These are phyloP conservation scores for Aphanocladium album DNA, from an alignment of 2,329 filamentous ascomycete genomes.

Conservation along the genomic window DNA sequence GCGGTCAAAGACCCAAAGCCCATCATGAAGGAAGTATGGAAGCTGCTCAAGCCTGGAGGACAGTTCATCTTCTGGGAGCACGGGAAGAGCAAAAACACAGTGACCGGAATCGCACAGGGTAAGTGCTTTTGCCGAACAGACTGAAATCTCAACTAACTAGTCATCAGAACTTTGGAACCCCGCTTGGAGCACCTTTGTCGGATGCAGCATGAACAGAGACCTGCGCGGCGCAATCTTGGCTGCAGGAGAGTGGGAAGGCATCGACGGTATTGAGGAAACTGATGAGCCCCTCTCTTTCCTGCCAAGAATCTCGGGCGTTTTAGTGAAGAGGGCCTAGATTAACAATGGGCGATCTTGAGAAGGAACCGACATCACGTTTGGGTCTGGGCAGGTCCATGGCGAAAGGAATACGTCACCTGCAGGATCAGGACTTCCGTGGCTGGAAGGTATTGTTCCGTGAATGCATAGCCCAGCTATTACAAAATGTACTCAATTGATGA, in stretches of 20 bases:
- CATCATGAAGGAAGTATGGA: constrained; percentile 30
- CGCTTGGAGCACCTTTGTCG: constrained; percentile 7
- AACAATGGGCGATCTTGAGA: too few relatives aligned
- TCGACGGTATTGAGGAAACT: neutral
- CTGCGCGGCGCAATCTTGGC: neutral
- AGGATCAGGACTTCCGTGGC: too few relatives aligned
- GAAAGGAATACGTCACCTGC: too few relatives aligned
- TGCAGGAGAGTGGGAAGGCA: constrained; percentile 8
- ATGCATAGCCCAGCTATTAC: too few relatives aligned
- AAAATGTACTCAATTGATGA: too few relatives aligned
- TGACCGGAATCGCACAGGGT: constrained; percentile 2
- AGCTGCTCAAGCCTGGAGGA: constrained; percentile 40
- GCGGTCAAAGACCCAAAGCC: constrained; percentile 26
- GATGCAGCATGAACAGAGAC: constrained; percentile 7
- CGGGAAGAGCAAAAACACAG: constrained; percentile 15
- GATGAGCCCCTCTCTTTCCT: constrained; percentile 4
- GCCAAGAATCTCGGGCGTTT: constrained; percentile 1
- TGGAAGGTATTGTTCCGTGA: too few relatives aligned
- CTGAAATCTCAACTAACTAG: neutral
- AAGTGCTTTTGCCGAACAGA: neutral
- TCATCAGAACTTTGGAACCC: constrained; percentile 4
- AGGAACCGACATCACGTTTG: too few relatives aligned
- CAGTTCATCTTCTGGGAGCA: constrained; percentile 44
- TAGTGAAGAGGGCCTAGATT: constrained; percentile 1
- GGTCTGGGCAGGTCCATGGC: too few relatives aligned